These are phyloP conservation scores for Magnusiomyces fungicola DNA, from an alignment of 1,139 yeast genomes.

Conservation along the genomic window DNA sequence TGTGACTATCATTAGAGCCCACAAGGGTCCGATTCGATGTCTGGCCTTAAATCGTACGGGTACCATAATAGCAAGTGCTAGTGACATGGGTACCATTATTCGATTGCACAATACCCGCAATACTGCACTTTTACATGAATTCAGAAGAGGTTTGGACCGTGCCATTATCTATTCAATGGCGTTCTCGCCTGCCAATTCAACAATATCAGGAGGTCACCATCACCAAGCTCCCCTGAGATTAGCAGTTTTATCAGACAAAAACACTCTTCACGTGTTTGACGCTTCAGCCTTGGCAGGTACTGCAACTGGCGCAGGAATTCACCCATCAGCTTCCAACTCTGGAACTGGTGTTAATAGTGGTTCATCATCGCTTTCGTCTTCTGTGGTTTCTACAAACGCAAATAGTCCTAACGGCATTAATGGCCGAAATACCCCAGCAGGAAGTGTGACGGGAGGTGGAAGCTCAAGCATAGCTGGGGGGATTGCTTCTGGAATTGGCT, in stretches of 20 bases:
- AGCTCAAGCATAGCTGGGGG: neutral
- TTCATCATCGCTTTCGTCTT: neutral
- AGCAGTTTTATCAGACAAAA: slow-evolving; percentile 84
- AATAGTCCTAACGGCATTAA: neutral
- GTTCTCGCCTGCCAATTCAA: slow-evolving; percentile 49
- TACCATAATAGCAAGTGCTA: slow-evolving; percentile 76
- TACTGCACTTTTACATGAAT: slow-evolving; percentile 70
- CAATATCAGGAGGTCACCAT: slow-evolving; percentile 19
- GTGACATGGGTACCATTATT: slow-evolving; percentile 80
- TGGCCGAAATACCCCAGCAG: neutral
- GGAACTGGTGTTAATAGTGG: neutral
- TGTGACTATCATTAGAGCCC: slow-evolving; percentile 76
- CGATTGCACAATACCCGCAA: slow-evolving; percentile 69
- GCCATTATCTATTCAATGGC: slow-evolving; percentile 78
- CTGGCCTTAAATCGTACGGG: slow-evolving; percentile 68
- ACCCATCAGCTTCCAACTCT: neutral
- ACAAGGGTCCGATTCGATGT: slow-evolving; percentile 60
- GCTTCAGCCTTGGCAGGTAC: slow-evolving; percentile 28
- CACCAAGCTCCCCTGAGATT: slow-evolving; percentile 35
- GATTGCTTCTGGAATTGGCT: neutral
- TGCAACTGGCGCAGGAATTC: neutral
- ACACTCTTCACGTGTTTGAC: slow-evolving; percentile 78
- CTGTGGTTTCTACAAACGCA: neutral
- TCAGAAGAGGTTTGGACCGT: slow-evolving; percentile 79
- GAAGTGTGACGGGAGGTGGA: neutral